phyloP scores from a whole-genome alignment of 1,139 yeast genomes.

The Debaryomycetaceae sp. region DNA sequence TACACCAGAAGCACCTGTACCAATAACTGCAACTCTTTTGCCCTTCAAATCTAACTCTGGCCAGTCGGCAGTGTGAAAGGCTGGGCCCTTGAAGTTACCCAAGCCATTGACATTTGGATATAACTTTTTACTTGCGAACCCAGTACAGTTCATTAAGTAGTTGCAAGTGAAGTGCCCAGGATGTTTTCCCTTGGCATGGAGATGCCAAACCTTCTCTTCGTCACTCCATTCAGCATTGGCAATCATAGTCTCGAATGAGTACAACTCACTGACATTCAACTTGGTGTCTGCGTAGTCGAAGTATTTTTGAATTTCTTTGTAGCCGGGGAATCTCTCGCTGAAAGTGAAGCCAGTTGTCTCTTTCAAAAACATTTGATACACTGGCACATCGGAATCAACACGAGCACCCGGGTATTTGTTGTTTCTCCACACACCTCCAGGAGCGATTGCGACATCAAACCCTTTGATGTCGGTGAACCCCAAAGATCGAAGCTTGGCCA shows the following conservation, averaged over 20 bases:
- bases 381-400: background rate
- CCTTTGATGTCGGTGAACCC: background rate
- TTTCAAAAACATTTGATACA: background rate
- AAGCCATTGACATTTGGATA: background rate
- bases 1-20: constrained; percentile 2
- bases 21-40: constrained; percentile 1
- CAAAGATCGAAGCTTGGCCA: background rate
- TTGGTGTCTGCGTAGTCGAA: background rate
- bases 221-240: constrained; percentile 1
- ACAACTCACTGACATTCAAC: background rate
- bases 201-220: background rate
- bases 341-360: constrained; percentile 1
- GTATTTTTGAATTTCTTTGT: background rate
- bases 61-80: constrained; percentile 1
- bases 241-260: background rate
- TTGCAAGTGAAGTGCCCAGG: background rate
- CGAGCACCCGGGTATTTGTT: constrained; percentile 1
- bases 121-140: background rate
- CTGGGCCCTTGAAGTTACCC: background rate
- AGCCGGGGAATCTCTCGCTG: background rate
- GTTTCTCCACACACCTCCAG: background rate
- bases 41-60: background rate
- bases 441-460: background rate
- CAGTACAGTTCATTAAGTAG: background rate
- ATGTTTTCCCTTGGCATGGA: background rate